Evolutionary conservation across 257 asterid species (phyloP).

Genomic region (Forsythia viridissima): DNA sequence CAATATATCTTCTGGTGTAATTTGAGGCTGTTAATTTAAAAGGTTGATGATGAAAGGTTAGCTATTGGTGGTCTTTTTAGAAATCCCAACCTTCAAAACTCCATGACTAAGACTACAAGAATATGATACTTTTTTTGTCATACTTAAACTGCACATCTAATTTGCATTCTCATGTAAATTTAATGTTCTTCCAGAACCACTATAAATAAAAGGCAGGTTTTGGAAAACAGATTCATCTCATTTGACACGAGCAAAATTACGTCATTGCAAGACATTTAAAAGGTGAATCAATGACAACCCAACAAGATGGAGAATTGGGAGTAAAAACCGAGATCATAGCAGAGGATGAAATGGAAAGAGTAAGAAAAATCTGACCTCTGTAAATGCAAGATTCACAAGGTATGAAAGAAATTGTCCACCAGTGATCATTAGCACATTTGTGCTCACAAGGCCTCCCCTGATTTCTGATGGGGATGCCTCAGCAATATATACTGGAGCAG

Average conservation of each 20-base stretch:
- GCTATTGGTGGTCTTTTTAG: neutral
- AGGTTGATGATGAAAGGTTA: neutral
- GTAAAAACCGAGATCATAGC: neutral
- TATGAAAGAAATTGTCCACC: conserved; percentile 97
- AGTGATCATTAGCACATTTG: conserved; percentile 95
- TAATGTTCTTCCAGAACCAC: neutral
- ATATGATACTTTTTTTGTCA: neutral
- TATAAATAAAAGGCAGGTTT: neutral
- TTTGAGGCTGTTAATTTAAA: neutral
- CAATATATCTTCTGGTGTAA: neutral
- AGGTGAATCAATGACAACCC: neutral
- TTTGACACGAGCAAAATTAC: neutral
- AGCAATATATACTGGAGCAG: conserved; percentile 96
- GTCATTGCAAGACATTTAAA: neutral
- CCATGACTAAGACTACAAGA: neutral
- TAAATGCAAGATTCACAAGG: conserved; percentile 93
- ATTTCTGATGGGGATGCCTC: conserved; percentile 94
- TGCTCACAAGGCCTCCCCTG: conserved; percentile 94
- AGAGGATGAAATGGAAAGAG: conserved; percentile 16
- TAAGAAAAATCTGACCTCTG: conserved; percentile 64
- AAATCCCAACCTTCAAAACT: neutral
- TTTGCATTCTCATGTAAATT: neutral
- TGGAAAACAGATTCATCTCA: neutral
- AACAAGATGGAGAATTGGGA: neutral
- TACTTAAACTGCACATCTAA: neutral